Conservation (phyloP, 2,329 filamentous ascomycete genomes). For the Chalara sp. region DNA sequence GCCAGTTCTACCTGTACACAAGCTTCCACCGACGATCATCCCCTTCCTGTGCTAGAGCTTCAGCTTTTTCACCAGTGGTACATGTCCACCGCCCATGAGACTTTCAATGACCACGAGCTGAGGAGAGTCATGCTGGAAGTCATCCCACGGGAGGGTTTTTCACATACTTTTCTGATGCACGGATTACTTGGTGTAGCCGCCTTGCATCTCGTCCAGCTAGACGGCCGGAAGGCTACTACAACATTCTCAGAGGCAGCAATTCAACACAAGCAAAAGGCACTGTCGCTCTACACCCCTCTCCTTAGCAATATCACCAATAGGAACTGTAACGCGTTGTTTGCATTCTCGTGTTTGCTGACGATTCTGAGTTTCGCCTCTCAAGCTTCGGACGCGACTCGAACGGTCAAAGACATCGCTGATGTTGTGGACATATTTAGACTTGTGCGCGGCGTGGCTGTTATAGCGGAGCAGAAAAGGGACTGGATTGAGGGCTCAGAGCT, state of each 20-base stretch:
- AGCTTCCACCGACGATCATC: background rate
- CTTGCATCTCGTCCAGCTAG: slow-evolving; percentile 2
- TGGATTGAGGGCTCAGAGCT: slow-evolving; percentile 2
- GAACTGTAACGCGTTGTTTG: slow-evolving; percentile 2
- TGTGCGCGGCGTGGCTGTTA: background rate
- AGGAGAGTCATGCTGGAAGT: background rate
- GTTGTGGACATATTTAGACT: slow-evolving; percentile 3
- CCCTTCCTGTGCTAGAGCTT: slow-evolving; percentile 1
- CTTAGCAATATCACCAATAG: background rate
- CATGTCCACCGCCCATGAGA: background rate
- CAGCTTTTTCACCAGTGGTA: slow-evolving; percentile 3
- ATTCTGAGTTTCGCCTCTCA: slow-evolving; percentile 1
- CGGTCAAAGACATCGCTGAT: background rate
- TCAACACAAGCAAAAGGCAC: slow-evolving; percentile 1
- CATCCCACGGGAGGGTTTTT: background rate
- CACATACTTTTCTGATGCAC: slow-evolving; percentile 2
- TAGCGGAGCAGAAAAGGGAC: background rate
- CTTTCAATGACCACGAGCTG: background rate
- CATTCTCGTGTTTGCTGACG: background rate
- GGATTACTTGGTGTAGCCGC: background rate
- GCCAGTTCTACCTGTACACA: background rate
- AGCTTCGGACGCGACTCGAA: background rate
- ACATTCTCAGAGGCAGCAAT: background rate
- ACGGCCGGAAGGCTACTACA: background rate
- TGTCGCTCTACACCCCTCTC: slow-evolving; percentile 1